Evolutionary conservation across 2,329 filamentous ascomycete genomes (phyloP), one percentile per base, ranked within the genome.

Genomic region (Didymella pomorum): DNA sequence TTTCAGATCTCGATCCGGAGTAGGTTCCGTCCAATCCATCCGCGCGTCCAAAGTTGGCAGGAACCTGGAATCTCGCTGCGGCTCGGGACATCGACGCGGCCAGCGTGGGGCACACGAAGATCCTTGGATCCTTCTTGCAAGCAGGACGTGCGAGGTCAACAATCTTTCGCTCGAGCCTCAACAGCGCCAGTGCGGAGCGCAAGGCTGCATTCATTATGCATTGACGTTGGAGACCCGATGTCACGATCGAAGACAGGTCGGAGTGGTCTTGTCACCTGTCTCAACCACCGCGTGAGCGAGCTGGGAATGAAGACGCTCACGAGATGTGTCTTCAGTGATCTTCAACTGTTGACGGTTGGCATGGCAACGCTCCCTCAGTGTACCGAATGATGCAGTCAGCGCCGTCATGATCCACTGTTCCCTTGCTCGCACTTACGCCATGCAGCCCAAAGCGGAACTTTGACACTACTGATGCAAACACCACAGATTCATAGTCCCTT

Each of bases 1-100:
- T 58, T 26, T 9, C 25, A 14, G 29, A 55, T 58, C 59, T 44
- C 47, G 46, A 61, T 56, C 31, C 55, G 59, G 55, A 56, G 33
- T 52, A 46, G 29, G 18, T 33, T 56, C 56, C 56, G 52, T 29
- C 29, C 26, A 53, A 58, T 53, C 42, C 28, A 44, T 46, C 55
- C 43, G 25, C 28, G 53, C 41, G 43, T 43, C 28, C 54, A 18
- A 37, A 33, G 37, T 16, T 31, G 26, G 44, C 39, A 45, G 10
- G 29, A 43, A 37, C 44, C 49, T 58, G 48, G 28, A 52, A 58
- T 52, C 48, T 26, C 18, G 26, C 18, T 52, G 29, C 55, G 55
- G 55, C 55, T 53, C 55, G 55, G 48, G 43, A 26, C 42, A 48
- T 48, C 49, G 35, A 57, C 43, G 33, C 41, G n/a, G 44, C 35